Percentiles rank a stretch among this genome's conserved stretches.
phyloP scores from a whole-genome alignment of 2,329 filamentous ascomycete genomes.

The Aphanocladium album region DNA sequence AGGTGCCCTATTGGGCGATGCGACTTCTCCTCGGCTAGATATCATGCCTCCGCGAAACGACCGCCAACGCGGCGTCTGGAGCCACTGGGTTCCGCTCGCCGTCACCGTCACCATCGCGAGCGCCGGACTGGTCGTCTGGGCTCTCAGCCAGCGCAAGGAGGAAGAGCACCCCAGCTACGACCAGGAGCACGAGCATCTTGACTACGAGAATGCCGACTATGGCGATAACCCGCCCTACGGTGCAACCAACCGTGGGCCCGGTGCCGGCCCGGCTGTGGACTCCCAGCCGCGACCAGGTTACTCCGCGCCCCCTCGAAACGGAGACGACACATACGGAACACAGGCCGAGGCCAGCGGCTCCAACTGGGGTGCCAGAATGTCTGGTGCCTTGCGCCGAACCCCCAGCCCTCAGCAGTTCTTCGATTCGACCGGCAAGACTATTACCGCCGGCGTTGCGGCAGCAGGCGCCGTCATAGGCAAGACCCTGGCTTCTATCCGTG shows the following conservation, averaged over 20 bases:
- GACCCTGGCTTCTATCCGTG: slow-evolving; percentile 74
- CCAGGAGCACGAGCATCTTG: slow-evolving; percentile 44
- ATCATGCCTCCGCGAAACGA: slow-evolving; percentile 11
- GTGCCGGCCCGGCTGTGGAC: slow-evolving; percentile 11
- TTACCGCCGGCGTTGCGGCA: slow-evolving; percentile 75
- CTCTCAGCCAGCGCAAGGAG: slow-evolving; percentile 83
- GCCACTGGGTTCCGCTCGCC: slow-evolving; percentile 85
- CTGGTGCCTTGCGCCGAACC: slow-evolving; percentile 73
- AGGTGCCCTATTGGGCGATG: slow-evolving; percentile 62
- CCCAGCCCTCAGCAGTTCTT: slow-evolving; percentile 86
- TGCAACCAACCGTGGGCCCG: slow-evolving; percentile 28
- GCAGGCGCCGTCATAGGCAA: slow-evolving; percentile 78
- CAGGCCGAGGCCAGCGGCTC: slow-evolving; percentile 29
- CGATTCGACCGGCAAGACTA: slow-evolving; percentile 74
- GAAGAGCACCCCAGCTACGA: slow-evolving; percentile 63
- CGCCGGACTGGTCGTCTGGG: slow-evolving; percentile 81
- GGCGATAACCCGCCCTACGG: slow-evolving; percentile 49
- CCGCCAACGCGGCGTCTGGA: slow-evolving; percentile 56
- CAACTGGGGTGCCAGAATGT: slow-evolving; percentile 72
- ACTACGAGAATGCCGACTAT: slow-evolving; percentile 45
- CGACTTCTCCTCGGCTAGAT: slow-evolving; percentile 44
- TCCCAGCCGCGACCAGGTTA: neutral
- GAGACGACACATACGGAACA: slow-evolving; percentile 28
- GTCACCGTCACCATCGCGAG: slow-evolving; percentile 85
- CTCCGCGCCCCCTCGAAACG: neutral